These are phyloP conservation scores for Fraxinus cuspidata DNA, from an alignment of 257 asterid genomes.

Conservation along the genomic window DNA sequence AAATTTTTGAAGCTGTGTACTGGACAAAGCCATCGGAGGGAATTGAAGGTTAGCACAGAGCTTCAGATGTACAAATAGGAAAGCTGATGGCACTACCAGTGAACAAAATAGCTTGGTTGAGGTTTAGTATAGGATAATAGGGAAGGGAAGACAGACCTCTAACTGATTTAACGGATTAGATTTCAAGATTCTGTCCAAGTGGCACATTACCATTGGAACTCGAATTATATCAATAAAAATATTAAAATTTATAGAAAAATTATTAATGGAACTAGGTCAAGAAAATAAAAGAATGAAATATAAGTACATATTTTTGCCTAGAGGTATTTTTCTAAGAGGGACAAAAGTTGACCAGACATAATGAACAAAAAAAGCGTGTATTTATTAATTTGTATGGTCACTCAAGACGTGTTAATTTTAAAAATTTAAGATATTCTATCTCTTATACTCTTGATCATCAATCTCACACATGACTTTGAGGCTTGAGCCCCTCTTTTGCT, in stretches of 20 bases:
- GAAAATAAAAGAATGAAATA: too few species aligned
- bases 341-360: too few species aligned
- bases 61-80: background rate
- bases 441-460: too few species aligned
- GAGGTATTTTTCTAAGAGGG: too few species aligned
- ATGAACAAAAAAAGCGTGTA: too few species aligned
- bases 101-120: constrained; percentile 44
- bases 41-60: background rate
- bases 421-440: too few species aligned
- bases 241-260: background rate
- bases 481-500: too few species aligned
- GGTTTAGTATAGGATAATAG: constrained; percentile 49
- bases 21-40: constrained; percentile 59
- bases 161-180: constrained; percentile 71
- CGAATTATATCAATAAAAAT: background rate
- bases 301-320: too few species aligned
- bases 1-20: constrained; percentile 62
- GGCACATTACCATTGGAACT: constrained; percentile 15
- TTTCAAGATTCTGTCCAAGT: constrained; percentile 34
- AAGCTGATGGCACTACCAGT: background rate
- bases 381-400: too few species aligned
- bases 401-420: too few species aligned
- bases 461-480: too few species aligned
- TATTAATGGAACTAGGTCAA: background rate
- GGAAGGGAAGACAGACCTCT: constrained; percentile 34